A percentile compares a stretch with the other conserved stretches of the same genome.
These are phyloP conservation scores for Colletotrichum filicis DNA, from an alignment of 2,329 filamentous ascomycete genomes.

Conservation along the genomic window DNA sequence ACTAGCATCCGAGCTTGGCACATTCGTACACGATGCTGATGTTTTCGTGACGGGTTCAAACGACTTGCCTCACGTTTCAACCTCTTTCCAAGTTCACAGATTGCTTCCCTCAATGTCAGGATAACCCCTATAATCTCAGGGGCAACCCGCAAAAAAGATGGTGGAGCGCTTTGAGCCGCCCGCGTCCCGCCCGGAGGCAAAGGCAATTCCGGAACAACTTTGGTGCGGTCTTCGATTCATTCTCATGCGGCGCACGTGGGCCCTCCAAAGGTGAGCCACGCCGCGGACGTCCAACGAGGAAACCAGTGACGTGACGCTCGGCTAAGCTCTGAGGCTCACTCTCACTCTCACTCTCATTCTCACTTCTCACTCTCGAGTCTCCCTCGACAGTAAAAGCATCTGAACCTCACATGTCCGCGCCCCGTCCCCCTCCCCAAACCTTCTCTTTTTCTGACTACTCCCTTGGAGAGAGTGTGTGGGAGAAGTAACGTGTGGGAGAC, in stretches of 20 bases:
- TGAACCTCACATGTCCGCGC: background rate
- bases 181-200: slow-evolving; percentile 13
- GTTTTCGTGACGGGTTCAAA: background rate
- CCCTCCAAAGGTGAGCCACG: background rate
- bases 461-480: background rate
- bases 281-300: background rate
- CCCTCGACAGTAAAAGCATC: background rate
- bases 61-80: background rate
- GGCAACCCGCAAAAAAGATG: background rate
- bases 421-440: background rate
- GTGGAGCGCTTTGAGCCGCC: slow-evolving; percentile 20
- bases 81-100: background rate
- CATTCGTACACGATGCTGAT: background rate
- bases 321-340: background rate
- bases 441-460: background rate
- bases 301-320: background rate
- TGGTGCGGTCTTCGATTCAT: slow-evolving; percentile 20
- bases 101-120: background rate
- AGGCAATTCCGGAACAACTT: slow-evolving; percentile 27
- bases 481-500: background rate
- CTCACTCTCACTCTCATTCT: background rate
- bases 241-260: slow-evolving; percentile 8
- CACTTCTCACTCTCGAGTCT: background rate
- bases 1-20: background rate
- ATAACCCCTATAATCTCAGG: background rate